phyloP scores from a whole-genome alignment of 2,329 filamentous ascomycete species.

The Aspergillus candidus region DNA sequence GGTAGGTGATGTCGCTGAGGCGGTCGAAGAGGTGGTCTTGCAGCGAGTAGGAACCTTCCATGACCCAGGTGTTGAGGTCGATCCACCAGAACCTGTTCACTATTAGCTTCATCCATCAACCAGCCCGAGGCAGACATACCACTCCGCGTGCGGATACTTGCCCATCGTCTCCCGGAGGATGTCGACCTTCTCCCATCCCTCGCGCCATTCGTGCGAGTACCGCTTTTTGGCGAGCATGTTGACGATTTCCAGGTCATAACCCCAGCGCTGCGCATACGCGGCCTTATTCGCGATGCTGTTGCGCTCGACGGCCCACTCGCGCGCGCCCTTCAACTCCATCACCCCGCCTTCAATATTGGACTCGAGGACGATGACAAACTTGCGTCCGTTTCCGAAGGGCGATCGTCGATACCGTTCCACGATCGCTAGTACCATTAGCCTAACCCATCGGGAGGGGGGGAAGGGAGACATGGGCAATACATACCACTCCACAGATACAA shows the following conservation, averaged over 20 bases:
- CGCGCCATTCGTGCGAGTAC: slow-evolving; percentile 97
- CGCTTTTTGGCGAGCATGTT: slow-evolving; percentile 99
- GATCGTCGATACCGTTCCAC: slow-evolving; percentile 63
- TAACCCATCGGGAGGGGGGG: slow-evolving; percentile 1
- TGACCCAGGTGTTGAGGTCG: slow-evolving; percentile 94
- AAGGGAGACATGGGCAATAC: slow-evolving; percentile 26
- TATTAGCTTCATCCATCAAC: slow-evolving; percentile 7
- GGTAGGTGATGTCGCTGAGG: slow-evolving; percentile 69
- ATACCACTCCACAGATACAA: slow-evolving; percentile 69
- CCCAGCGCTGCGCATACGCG: slow-evolving; percentile 79
- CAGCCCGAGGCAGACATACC: slow-evolving; percentile 52
- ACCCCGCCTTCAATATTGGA: slow-evolving; percentile 94
- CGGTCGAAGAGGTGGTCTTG: slow-evolving; percentile 85
- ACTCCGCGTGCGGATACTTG: slow-evolving; percentile 94
- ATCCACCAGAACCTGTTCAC: slow-evolving; percentile 91
- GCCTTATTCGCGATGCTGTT: slow-evolving; percentile 95
- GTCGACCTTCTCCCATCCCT: slow-evolving; percentile 99
- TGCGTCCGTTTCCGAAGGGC: slow-evolving; percentile 74
- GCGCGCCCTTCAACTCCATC: slow-evolving; percentile 97
- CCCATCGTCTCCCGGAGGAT: slow-evolving; percentile 79
- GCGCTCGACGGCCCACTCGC: slow-evolving; percentile 96
- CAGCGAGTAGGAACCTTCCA: slow-evolving; percentile 88
- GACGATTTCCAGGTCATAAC: slow-evolving; percentile 91
- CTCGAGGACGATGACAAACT: slow-evolving; percentile 86
- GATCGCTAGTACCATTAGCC: slow-evolving; percentile 47